Base-by-base conservation (phyloP, 305 asterid species). In the Solanum hybrid region DNA sequence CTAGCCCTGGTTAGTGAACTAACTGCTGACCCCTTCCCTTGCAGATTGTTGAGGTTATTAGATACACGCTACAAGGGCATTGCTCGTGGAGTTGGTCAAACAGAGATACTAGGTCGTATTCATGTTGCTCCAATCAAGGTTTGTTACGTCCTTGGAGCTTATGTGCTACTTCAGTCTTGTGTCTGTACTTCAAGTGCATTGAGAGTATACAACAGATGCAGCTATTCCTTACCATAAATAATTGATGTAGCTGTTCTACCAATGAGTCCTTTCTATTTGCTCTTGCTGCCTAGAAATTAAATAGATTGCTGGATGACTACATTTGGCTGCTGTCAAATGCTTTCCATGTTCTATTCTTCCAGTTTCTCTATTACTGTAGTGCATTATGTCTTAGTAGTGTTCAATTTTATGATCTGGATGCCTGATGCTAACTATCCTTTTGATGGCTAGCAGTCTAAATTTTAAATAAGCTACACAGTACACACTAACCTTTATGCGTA, bases 91-190 rank as follows among this genome's bases (percentile, higher is more conserved):
- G 99, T 97, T 92, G 99, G 99, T 88, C 99, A 97, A 91, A 92
- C 98, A 82, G 99, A 97, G 94, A 97, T 97, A 89, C 92, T 96
- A 73, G 99, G 99, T 38, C 98, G 98, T 89, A 96, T 96, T 89
- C 98, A 97, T 90, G 99, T 96, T 89, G 99, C 99, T 73, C 99
- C 99, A 86, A 97, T 96, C 92, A 97, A 96, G 97, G 99, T 95
- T 91, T 85, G 90, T 81, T 36, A 85, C 72, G 9, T 85, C 77
- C 76, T 56, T 85, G 88, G 88, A 85, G 76, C 88, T 85, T 11
- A 56, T 85, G 32, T 17, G 42, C n/a, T 85, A 85, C 40, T 60
- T 32, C 31, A 85, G 10, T 56, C n/a, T 56, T 85, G 88, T 85
- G 76, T 85, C 32, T 85, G 87, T 84, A 84, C 7, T 31, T 31